phyloP scores from a whole-genome alignment of 2,329 filamentous ascomycete genomes.

The Aspergillus intermedius region DNA sequence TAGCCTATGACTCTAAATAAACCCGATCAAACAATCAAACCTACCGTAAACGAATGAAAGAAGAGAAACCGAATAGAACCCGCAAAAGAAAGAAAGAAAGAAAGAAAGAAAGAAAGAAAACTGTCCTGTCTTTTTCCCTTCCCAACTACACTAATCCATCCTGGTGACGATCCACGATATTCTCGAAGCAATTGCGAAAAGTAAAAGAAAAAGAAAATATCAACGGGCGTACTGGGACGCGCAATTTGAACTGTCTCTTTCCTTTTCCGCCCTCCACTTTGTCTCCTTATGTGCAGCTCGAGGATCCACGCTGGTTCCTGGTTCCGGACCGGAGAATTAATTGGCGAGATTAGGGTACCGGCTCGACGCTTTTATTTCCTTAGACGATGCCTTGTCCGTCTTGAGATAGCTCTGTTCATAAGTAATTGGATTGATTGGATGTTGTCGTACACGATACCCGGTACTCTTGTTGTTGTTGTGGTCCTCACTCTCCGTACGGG shows the following conservation, averaged over 20 bases:
- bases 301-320: conserved; percentile 1
- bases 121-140: too few species aligned
- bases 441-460: too few species aligned
- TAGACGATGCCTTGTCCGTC: too few species aligned
- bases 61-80: conserved; percentile 1
- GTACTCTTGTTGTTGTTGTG: too few species aligned
- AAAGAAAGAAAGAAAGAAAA: conserved; percentile 1
- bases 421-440: too few species aligned
- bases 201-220: not conserved
- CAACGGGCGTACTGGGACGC: too few species aligned
- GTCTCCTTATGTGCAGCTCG: too few species aligned
- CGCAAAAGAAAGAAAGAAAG: conserved; percentile 2
- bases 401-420: too few species aligned
- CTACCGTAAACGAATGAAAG: not conserved
- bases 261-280: too few species aligned
- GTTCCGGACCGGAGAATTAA: not conserved
- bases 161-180: not conserved
- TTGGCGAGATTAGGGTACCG: not conserved
- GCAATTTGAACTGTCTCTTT: not conserved
- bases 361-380: too few species aligned
- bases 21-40: not conserved
- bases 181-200: not conserved
- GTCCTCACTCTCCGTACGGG: too few species aligned
- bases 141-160: not conserved
- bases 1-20: not conserved